A percentile compares a stretch with the other conserved stretches of the same genome.
phyloP scores from a whole-genome alignment of 176 grass and related monocot species.

The Musa itinerans region DNA sequence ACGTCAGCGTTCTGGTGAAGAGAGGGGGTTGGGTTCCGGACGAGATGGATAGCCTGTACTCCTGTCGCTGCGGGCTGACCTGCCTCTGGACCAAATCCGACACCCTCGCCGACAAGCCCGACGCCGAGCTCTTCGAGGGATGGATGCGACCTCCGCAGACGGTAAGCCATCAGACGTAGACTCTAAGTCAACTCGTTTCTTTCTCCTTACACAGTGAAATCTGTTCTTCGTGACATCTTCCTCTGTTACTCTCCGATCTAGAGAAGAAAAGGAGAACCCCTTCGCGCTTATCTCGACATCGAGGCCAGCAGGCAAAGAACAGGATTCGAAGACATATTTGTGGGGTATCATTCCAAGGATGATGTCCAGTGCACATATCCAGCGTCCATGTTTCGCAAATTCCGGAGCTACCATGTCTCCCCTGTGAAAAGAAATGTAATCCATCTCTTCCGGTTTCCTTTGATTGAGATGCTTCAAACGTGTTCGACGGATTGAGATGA shows the following conservation, averaged over 20 bases:
- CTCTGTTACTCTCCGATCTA: neutral
- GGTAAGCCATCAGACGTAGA: conserved; percentile 18
- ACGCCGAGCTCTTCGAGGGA: conserved; percentile 65
- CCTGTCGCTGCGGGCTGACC: conserved; percentile 59
- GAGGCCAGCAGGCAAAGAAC: conserved; percentile 69
- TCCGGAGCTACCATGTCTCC: conserved; percentile 65
- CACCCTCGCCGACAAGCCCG: conserved; percentile 48
- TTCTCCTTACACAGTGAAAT: neutral
- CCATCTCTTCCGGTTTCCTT: too few relatives aligned
- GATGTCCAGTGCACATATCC: conserved; percentile 93
- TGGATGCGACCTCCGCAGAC: conserved; percentile 41
- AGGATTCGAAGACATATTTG: conserved; percentile 83
- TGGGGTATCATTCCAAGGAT: conserved; percentile 82
- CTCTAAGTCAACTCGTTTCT: neutral
- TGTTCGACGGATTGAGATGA: too few relatives aligned
- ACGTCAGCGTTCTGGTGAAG: conserved; percentile 69
- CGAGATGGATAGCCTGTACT: conserved; percentile 70
- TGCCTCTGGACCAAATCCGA: conserved; percentile 81
- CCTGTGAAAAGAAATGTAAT: conserved; percentile 71
- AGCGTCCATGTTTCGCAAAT: conserved; percentile 66
- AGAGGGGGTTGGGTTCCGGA: conserved; percentile 93
- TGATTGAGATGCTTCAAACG: too few relatives aligned
- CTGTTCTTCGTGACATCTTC: too few relatives aligned
- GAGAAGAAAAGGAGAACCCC: conserved; percentile 75
- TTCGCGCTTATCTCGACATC: conserved; percentile 70